These are phyloP conservation scores for Chimonanthus praecox DNA, from an alignment of 164 flowering plant genomes.

Conservation along the genomic window DNA sequence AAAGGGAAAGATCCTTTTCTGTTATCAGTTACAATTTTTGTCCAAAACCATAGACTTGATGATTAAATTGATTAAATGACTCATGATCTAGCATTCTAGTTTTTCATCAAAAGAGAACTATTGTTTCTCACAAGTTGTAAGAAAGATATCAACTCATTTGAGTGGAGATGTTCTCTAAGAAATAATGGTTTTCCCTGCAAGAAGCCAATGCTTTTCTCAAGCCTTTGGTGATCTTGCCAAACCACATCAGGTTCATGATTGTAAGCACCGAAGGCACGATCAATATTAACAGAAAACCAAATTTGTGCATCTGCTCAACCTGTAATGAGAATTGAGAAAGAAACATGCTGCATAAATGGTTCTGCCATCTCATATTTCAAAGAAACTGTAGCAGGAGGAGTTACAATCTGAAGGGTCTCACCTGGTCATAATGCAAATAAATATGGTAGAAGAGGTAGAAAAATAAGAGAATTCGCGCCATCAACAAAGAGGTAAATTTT, in stretches of 20 bases:
- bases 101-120: too few species aligned
- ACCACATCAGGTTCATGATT: constrained; percentile 88
- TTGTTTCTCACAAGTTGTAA: too few species aligned
- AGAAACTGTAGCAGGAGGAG: not conserved
- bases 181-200: too few species aligned
- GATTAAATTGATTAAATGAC: too few species aligned
- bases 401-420: constrained; percentile 12
- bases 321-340: constrained; percentile 18
- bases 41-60: too few species aligned
- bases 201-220: constrained; percentile 67
- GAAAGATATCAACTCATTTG: too few species aligned
- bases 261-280: constrained; percentile 61
- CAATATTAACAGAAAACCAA: constrained; percentile 59
- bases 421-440: constrained; percentile 78
- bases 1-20: too few species aligned
- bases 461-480: constrained; percentile 80
- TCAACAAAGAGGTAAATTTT: constrained; percentile 42
- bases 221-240: constrained; percentile 78
- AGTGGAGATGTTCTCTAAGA: too few species aligned
- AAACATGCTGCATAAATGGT: not conserved
- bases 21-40: too few species aligned
- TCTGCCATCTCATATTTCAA: not conserved
- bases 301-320: constrained; percentile 64
- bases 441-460: constrained; percentile 75
- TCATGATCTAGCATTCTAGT: too few species aligned